A percentile compares a stretch with the other conserved stretches of the same genome.
Conservation (phyloP, 148 eudicot species). For the Persicaria tinctoria region DNA sequence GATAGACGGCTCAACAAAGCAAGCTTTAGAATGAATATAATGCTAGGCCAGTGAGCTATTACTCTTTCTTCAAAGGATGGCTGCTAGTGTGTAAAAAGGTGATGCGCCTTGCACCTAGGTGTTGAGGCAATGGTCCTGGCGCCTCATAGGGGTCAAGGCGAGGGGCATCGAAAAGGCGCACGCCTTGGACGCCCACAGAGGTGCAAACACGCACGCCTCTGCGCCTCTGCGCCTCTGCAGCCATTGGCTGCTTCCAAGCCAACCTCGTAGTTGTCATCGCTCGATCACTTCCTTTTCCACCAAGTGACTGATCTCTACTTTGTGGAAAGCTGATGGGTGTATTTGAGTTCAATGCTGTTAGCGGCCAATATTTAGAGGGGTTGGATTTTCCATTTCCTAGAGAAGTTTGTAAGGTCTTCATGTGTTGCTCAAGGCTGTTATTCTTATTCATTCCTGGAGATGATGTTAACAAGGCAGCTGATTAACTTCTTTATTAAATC, state of each 20-base stretch:
- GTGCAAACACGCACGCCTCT: no score
- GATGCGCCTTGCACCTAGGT: no score
- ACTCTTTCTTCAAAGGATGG: neutral
- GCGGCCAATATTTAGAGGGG: neutral
- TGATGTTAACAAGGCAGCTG: neutral
- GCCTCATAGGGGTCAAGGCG: no score
- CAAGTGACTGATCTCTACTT: neutral
- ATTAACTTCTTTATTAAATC: neutral
- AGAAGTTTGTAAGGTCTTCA: neutral
- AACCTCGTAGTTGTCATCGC: neutral
- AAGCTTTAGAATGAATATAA: no score
- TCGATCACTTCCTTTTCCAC: neutral
- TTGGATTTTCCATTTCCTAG: neutral
- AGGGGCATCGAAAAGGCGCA: no score
- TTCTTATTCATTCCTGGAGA: neutral
- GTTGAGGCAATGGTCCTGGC: no score
- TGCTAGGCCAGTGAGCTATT: neutral
- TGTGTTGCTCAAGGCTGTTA: neutral
- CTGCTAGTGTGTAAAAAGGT: no score
- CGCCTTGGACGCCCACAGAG: no score
- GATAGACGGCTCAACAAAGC: no score
- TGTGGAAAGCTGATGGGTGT: neutral
- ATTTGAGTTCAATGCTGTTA: neutral
- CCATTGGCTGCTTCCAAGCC: neutral
- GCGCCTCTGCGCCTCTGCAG: no score